phyloP scores from a whole-genome alignment of 1,284 basidiomycete species.

The Rhizoctonia solani region DNA sequence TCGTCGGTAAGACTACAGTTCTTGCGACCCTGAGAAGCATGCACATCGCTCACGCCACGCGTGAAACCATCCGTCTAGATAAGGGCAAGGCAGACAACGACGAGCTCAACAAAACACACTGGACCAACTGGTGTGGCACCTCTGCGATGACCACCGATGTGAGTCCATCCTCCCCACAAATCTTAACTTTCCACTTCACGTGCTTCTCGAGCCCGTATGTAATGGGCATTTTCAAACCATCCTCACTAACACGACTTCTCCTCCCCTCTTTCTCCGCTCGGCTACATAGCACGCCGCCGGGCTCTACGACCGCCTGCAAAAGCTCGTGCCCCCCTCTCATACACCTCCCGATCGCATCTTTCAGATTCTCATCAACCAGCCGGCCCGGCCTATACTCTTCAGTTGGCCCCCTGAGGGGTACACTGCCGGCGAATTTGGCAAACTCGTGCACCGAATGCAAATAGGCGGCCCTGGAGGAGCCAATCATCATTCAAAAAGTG shows the following conservation, averaged over 20 bases:
- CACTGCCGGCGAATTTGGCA: conserved; percentile 79
- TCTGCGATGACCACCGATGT: conserved; percentile 50
- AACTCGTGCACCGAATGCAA: conserved; percentile 78
- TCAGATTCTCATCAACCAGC: conserved; percentile 43
- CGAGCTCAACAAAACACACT: conserved; percentile 70
- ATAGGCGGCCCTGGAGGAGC: conserved; percentile 53
- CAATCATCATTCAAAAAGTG: conserved; percentile 40
- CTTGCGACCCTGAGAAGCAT: conserved; percentile 9
- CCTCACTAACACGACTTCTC: conserved; percentile 22
- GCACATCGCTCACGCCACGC: not conserved
- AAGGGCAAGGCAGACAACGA: conserved; percentile 76
- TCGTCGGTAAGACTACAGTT: conserved; percentile 50
- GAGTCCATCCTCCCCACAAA: conserved; percentile 50
- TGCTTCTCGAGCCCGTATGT: not conserved
- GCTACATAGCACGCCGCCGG: conserved; percentile 51
- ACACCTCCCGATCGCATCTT: conserved; percentile 45
- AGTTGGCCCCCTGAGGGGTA: conserved; percentile 88
- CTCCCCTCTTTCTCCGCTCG: conserved; percentile 41
- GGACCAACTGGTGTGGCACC: conserved; percentile 96
- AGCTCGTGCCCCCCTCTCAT: conserved; percentile 38
- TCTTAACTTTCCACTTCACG: not conserved
- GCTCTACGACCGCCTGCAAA: conserved; percentile 47
- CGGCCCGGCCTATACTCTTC: conserved; percentile 62
- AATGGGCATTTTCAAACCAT: conserved; percentile 10
- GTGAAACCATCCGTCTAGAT: conserved; percentile 32